A percentile compares a stretch with the other conserved stretches of the same genome.
phyloP scores from a whole-genome alignment of 805 yeast species.

The Pichia californica region DNA sequence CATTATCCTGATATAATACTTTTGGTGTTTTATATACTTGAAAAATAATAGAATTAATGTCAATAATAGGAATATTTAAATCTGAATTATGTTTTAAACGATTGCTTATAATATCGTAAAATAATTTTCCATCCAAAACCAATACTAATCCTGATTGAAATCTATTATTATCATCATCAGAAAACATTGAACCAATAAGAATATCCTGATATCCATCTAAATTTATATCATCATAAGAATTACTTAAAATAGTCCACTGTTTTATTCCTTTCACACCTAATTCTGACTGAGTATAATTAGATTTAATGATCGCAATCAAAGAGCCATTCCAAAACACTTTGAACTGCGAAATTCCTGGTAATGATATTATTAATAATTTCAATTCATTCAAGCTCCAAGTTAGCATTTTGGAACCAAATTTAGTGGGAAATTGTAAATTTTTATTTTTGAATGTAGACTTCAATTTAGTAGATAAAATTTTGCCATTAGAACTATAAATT shows the following conservation, averaged over 20 bases:
- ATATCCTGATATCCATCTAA: conserved; percentile 37
- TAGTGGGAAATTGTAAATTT: too few species aligned
- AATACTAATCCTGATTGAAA: conserved; percentile 14
- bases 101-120: conserved; percentile 4
- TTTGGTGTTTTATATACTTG: conserved; percentile 18
- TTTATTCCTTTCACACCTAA: conserved; percentile 39
- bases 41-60: conserved; percentile 4
- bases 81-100: not conserved
- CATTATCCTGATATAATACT: conserved; percentile 11
- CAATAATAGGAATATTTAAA: not conserved
- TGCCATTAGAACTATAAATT: too few species aligned
- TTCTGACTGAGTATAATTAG: conserved; percentile 18
- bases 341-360: conserved; percentile 46
- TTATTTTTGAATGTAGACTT: too few species aligned
- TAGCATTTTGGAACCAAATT: too few species aligned
- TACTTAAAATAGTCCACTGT: conserved; percentile 33
- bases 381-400: too few species aligned
- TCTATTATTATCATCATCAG: conserved; percentile 23
- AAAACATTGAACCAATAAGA: conserved; percentile 38
- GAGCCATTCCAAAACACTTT: conserved; percentile 27
- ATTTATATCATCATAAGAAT: conserved; percentile 27
- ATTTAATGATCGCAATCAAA: conserved; percentile 17
- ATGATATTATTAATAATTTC: conserved; percentile 38
- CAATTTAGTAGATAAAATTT: too few species aligned
- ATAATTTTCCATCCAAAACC: conserved; percentile 14